These are phyloP conservation scores for Mycena venus DNA, from an alignment of 768 basidiomycete genomes.

Conservation along the genomic window DNA sequence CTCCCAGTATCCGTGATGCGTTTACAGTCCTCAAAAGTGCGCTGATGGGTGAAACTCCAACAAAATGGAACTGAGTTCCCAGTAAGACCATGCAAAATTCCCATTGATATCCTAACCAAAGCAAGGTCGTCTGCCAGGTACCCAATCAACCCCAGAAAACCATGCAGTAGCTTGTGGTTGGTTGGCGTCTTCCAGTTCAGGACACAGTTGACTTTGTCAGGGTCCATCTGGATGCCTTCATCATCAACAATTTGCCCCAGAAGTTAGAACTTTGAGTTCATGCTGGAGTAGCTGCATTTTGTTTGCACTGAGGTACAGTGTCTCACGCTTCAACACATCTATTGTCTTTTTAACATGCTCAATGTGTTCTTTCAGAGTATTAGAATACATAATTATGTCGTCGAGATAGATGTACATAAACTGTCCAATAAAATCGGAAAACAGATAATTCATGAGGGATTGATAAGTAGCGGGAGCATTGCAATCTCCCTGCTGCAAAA, in stretches of 20 bases:
- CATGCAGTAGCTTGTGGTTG: too few species aligned
- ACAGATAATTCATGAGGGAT: too few species aligned
- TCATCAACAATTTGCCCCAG: slow-evolving; percentile 51
- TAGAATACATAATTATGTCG: slow-evolving; percentile 57
- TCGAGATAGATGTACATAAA: slow-evolving; percentile 47
- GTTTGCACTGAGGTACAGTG: slow-evolving; percentile 48
- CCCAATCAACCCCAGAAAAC: too few species aligned
- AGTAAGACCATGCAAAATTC: background rate
- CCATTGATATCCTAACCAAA: too few species aligned
- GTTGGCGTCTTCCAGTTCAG: slow-evolving; percentile 51
- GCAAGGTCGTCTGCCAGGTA: too few species aligned
- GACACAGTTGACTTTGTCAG: slow-evolving; percentile 54
- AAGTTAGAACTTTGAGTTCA: slow-evolving; percentile 46
- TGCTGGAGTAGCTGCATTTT: slow-evolving; percentile 49
- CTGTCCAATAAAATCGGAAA: slow-evolving; percentile 45
- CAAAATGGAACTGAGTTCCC: background rate
- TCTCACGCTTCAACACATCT: slow-evolving; percentile 44
- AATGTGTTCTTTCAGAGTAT: slow-evolving; percentile 52
- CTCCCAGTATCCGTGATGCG: slow-evolving; percentile 28
- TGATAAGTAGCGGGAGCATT: too few species aligned
- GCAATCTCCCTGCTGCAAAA: background rate
- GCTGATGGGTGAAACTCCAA: background rate
- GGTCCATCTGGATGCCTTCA: slow-evolving; percentile 57
- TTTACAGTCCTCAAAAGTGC: slow-evolving; percentile 46
- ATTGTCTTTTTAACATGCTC: slow-evolving; percentile 46